These are phyloP conservation scores for Hordeum marinum DNA, from an alignment of 176 grass and related monocot genomes.

Conservation along the genomic window DNA sequence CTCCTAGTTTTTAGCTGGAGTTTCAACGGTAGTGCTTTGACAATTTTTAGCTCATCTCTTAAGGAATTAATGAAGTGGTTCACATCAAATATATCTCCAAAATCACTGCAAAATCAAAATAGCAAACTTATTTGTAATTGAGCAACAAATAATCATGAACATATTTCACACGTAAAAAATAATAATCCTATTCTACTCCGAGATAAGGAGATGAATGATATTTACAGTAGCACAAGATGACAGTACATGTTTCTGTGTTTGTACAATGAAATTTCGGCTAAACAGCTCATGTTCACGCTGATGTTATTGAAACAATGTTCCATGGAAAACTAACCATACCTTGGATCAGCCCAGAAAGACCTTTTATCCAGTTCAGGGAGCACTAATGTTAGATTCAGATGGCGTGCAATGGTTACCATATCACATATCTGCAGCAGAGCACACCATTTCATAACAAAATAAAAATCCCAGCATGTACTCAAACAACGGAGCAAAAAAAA, in stretches of 20 bases:
- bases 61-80: slow-evolving; percentile 93
- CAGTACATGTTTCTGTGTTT: not conserved
- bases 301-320: not conserved
- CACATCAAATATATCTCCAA: slow-evolving; percentile 92
- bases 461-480: not conserved
- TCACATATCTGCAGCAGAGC: slow-evolving; percentile 94
- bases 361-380: slow-evolving; percentile 95
- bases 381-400: slow-evolving; percentile 82
- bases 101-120: slow-evolving; percentile 57
- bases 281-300: not conserved
- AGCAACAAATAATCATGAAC: not conserved
- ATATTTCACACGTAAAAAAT: not conserved
- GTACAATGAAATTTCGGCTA: not conserved
- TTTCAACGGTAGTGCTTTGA: slow-evolving; percentile 72
- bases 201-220: not conserved
- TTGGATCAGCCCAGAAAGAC: slow-evolving; percentile 95
- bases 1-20: slow-evolving; percentile 45
- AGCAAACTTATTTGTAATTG: not conserved
- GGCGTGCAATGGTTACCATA: slow-evolving; percentile 89
- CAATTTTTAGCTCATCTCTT: slow-evolving; percentile 93
- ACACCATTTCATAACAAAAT: slow-evolving; percentile 15
- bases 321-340: slow-evolving; percentile 36
- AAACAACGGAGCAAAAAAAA: not conserved
- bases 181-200: not conserved
- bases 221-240: not conserved